Evolutionary conservation across 2,329 filamentous ascomycete genomes (phyloP), one percentile per base, ranked within the genome.

Genomic region (Fonsecaea erecta): DNA sequence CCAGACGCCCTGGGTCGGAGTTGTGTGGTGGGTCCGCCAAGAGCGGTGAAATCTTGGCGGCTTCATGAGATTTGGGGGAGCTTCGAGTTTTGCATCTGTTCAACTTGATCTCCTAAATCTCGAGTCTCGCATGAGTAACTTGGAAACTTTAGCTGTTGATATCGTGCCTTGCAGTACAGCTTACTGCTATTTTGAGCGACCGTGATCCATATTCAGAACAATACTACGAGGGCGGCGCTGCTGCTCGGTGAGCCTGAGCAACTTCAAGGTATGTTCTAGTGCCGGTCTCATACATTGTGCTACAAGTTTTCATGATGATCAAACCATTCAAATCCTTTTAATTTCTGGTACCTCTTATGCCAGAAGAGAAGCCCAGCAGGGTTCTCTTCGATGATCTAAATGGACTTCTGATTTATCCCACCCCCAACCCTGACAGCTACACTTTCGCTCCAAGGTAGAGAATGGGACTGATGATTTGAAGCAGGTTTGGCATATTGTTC

Each of bases 341-440:
- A 67, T 90, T 93, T 96, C 91, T 96, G 92, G 92, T 93, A 96
- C 92, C 93, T 96, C 93, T 96, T 95, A 92, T 92, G 87, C 91
- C 89, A 95, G 88, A 83, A 84, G 75, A 75, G 75, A 66, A 54
- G 40, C 46, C 60, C 48, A 56, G 26, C 46, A 62, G 56, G 82
- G 78, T 75, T 82, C 80, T 76, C 81, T 78, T 84, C 88, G 79
- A 91, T 93, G 90, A 92, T 91, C 90, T 86, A 83, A 90, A 82
- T 82, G 89, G 89, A 92, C 90, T 92, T 93, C 90, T 93, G 90
- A 93, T 76, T 43, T 61, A 21, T 40, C 51, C 21, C 12, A 24
- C 11, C 52, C 28, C 8, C 16, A 3, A 24, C 26, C 9, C 11
- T n/a, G 26, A 8, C 26, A 9, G 9, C 26, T 30, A 18, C n/a